Conservation (phyloP, 768 basidiomycete species). For the Amanita fuliginea region DNA sequence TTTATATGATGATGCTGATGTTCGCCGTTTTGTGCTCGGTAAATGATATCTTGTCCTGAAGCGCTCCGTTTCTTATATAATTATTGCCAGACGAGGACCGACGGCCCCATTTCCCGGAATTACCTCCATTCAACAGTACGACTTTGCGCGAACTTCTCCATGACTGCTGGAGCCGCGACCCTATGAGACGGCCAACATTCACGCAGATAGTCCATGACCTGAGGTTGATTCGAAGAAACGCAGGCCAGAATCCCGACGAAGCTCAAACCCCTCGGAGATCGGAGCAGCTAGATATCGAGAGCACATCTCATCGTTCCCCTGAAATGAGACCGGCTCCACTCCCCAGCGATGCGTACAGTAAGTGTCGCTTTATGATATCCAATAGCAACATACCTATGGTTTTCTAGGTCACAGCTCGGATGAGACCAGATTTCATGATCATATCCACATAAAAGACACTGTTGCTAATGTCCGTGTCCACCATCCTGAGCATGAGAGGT, state of each 20-base stretch:
- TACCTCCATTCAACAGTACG: constrained; percentile 26
- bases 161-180: constrained; percentile 46
- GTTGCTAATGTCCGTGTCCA: background rate
- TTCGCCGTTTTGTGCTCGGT: constrained; percentile 44
- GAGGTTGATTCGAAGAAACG: constrained; percentile 30
- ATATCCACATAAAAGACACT: background rate
- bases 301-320: constrained; percentile 17
- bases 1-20: constrained; percentile 36
- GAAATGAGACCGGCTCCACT: constrained; percentile 20
- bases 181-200: constrained; percentile 43
- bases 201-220: constrained; percentile 35
- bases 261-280: background rate
- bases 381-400: background rate
- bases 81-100: constrained; percentile 29
- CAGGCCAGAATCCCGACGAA: constrained; percentile 20
- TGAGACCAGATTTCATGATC: background rate
- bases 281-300: constrained; percentile 10
- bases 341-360: constrained; percentile 2
- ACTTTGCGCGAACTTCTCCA: constrained; percentile 35
- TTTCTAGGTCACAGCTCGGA: constrained; percentile 2
- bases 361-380: background rate
- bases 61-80: constrained; percentile 8
- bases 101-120: constrained; percentile 38
- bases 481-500: constrained; percentile 3
- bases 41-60: background rate